Evolutionary conservation across 177 flowering plant species (phyloP).

Genomic region (Vitis hybrid): DNA sequence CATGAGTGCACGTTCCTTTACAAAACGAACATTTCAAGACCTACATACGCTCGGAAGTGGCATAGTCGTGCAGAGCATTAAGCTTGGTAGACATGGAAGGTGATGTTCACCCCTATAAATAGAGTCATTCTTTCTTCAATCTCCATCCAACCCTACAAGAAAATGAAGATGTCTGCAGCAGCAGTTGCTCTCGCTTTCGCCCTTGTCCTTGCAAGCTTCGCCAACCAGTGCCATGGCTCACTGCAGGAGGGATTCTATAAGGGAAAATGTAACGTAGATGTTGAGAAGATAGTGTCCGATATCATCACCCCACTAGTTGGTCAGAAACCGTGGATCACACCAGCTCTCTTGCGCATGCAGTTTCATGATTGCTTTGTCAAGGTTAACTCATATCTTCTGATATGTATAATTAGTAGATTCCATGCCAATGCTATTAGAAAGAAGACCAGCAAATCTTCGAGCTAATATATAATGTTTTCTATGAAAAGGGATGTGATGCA

Average conservation of each 20-base stretch:
- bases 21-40: no score
- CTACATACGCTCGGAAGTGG: no score
- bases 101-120: no score
- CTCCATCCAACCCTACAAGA: no score
- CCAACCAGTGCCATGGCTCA: slow-evolving; percentile 20
- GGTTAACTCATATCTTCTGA: slow-evolving; percentile 20
- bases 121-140: no score
- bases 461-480: background rate
- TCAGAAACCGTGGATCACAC: slow-evolving; percentile 28
- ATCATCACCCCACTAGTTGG: slow-evolving; percentile 16
- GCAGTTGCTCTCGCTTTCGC: slow-evolving; percentile 9
- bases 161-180: slow-evolving; percentile 13
- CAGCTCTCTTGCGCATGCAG: slow-evolving; percentile 58
- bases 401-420: background rate
- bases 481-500: slow-evolving; percentile 57
- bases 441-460: background rate
- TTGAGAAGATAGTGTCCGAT: slow-evolving; percentile 32
- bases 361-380: slow-evolving; percentile 65
- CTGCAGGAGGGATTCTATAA: slow-evolving; percentile 41
- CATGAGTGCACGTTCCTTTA: no score
- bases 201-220: slow-evolving; percentile 20
- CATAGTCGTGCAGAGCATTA: no score
- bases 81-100: no score
- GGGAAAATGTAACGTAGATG: slow-evolving; percentile 36
- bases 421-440: no score